Conservation (phyloP, 768 basidiomycete species). For the Phanerochaete carnosa region DNA sequence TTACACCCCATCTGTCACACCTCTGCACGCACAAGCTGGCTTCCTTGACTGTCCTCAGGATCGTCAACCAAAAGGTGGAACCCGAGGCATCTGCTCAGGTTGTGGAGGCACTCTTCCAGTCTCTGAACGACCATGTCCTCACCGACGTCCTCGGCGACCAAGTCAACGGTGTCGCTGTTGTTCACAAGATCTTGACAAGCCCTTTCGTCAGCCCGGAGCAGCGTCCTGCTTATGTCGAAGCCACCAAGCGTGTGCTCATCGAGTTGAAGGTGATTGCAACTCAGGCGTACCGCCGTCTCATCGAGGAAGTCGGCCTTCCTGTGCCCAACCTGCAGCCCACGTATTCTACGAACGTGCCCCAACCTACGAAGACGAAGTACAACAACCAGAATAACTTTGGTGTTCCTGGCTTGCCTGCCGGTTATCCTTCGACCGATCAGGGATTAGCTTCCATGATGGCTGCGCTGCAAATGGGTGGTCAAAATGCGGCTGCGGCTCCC, state of each 20-base stretch:
- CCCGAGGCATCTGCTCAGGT: conserved; percentile 84
- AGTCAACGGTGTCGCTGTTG: conserved; percentile 90
- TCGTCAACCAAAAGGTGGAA: conserved; percentile 96
- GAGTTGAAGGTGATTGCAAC: conserved; percentile 92
- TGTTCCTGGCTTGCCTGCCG: conserved; percentile 73
- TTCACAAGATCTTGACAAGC: conserved; percentile 90
- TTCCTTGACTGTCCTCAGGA: conserved; percentile 89
- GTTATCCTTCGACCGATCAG: conserved; percentile 81
- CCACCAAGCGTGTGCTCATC: conserved; percentile 86
- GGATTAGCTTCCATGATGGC: conserved; percentile 92
- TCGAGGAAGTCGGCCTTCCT: conserved; percentile 92
- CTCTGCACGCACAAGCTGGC: conserved; percentile 98
- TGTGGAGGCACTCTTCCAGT: conserved; percentile 88
- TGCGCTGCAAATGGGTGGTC: conserved; percentile 85
- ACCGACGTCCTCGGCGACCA: conserved; percentile 95
- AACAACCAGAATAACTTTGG: conserved; percentile 53
- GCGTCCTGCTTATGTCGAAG: conserved; percentile 72
- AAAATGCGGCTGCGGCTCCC: conserved; percentile 78
- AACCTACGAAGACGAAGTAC: conserved; percentile 60
- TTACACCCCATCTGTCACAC: conserved; percentile 94
- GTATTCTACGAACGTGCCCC: conserved; percentile 59
- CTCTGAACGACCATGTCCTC: conserved; percentile 83
- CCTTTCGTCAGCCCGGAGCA: conserved; percentile 74
- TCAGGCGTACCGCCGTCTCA: conserved; percentile 88
- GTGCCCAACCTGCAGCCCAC: conserved; percentile 85